Conservation (phyloP, 1,284 basidiomycete genomes). For the Leccinum subrobustum region DNA sequence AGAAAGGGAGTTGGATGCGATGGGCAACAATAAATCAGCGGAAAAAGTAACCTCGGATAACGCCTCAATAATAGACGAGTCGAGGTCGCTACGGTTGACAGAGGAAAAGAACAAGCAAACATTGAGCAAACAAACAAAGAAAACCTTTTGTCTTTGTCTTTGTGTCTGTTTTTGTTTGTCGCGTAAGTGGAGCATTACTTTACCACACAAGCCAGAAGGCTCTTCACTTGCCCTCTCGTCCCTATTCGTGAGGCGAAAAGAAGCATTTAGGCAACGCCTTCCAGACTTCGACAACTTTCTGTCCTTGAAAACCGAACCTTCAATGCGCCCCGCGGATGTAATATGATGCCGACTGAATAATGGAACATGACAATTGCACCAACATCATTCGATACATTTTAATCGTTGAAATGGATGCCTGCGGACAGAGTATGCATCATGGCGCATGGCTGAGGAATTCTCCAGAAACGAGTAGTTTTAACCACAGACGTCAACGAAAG, state of each 20-base stretch:
- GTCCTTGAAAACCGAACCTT: neutral
- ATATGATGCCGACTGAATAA: neutral
- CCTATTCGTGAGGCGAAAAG: neutral
- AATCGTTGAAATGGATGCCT: neutral
- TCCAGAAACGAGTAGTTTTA: neutral
- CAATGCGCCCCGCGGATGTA: neutral
- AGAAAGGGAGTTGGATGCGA: neutral
- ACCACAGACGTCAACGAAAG: neutral
- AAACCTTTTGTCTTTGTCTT: neutral
- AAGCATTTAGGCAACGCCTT: neutral
- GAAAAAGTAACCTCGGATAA: neutral
- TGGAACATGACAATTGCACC: neutral
- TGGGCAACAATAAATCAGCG: neutral
- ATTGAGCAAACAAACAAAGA: conserved; percentile 1
- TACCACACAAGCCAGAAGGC: conserved; percentile 5
- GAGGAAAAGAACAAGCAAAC: conserved; percentile 3
- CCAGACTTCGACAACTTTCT: neutral
- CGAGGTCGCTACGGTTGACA: conserved; percentile 2
- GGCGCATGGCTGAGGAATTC: neutral
- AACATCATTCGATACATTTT: neutral
- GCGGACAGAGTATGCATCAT: neutral
- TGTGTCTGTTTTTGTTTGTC: conserved; percentile 2
- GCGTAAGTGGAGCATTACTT: conserved; percentile 14
- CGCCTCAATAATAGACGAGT: neutral
- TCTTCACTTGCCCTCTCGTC: conserved; percentile 13